phyloP scores from a whole-genome alignment of 225 moss, liverwort and hornwort species.

The Sphagnum contortum region DNA sequence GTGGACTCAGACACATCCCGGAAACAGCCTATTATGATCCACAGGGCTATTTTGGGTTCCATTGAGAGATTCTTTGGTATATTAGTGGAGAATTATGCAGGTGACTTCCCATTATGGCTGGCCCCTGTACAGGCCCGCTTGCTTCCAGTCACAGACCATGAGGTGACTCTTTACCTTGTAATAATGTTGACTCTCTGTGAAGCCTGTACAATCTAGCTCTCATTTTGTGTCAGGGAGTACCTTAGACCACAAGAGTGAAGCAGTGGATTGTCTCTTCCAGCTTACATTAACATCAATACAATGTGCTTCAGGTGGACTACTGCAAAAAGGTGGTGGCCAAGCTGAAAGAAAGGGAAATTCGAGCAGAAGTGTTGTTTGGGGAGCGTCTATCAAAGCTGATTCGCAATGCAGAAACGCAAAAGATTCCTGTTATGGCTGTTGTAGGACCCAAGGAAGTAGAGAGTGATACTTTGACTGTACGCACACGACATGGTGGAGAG shows the following conservation, averaged over 20 bases:
- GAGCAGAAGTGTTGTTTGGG: slow-evolving; percentile 74
- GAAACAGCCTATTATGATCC: slow-evolving; percentile 97
- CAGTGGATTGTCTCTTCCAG: too few species aligned
- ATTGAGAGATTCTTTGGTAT: slow-evolving; percentile 95
- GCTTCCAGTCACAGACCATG: slow-evolving; percentile 79
- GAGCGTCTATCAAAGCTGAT: slow-evolving; percentile 84
- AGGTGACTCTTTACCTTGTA: slow-evolving; percentile 21
- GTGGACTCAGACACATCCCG: slow-evolving; percentile 68
- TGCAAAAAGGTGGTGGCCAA: slow-evolving; percentile 68
- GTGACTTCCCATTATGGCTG: slow-evolving; percentile 95
- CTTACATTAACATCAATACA: too few species aligned
- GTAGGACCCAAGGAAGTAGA: slow-evolving; percentile 96
- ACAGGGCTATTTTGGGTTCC: slow-evolving; percentile 90
- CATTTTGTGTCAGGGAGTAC: too few species aligned
- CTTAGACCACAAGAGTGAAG: too few species aligned
- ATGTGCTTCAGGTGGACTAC: slow-evolving; percentile 47
- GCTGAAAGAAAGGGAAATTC: slow-evolving; percentile 59
- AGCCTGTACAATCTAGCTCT: too few species aligned
- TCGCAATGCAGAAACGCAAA: slow-evolving; percentile 87
- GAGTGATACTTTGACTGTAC: slow-evolving; percentile 62
- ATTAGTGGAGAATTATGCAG: slow-evolving; percentile 88
- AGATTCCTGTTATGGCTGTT: slow-evolving; percentile 95
- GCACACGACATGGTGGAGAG: slow-evolving; percentile 96
- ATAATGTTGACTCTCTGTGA: too few species aligned
- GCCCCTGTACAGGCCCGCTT: slow-evolving; percentile 80